phyloP scores from a whole-genome alignment of 441 rosid genomes.

The Jatropha multifida region DNA sequence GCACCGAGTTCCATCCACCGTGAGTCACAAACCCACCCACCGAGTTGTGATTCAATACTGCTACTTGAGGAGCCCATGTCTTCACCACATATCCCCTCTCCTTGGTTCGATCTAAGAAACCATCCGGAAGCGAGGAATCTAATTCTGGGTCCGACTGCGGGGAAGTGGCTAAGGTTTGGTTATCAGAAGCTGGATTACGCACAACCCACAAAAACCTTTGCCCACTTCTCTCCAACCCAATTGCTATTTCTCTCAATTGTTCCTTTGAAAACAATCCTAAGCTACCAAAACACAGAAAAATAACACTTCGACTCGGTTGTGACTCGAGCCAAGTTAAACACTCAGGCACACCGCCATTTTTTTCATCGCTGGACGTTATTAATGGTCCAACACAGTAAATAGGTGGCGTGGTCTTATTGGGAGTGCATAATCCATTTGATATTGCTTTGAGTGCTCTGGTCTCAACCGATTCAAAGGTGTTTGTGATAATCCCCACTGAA shows the following conservation, averaged over 20 bases:
- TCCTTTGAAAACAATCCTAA: neutral
- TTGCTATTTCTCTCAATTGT: neutral
- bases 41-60: conserved; percentile 26
- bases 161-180: neutral
- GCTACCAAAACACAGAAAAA: neutral
- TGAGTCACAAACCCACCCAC: conserved; percentile 31
- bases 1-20: conserved; percentile 23
- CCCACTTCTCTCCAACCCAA: conserved; percentile 11
- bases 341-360: neutral
- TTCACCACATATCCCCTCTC: conserved; percentile 31
- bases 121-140: conserved; percentile 4
- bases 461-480: conserved; percentile 46
- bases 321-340: neutral
- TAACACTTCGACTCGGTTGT: neutral
- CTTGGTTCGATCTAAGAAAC: conserved; percentile 27
- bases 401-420: neutral
- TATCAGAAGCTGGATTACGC: neutral
- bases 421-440: conserved; percentile 29
- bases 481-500: conserved; percentile 34
- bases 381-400: neutral
- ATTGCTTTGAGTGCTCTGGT: conserved; percentile 29
- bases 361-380: neutral
- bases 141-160: neutral
- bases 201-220: conserved; percentile 11
- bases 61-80: conserved; percentile 36